Evolutionary conservation across 1,284 basidiomycete species (phyloP).

Genomic region (Trichosporon sp.): DNA sequence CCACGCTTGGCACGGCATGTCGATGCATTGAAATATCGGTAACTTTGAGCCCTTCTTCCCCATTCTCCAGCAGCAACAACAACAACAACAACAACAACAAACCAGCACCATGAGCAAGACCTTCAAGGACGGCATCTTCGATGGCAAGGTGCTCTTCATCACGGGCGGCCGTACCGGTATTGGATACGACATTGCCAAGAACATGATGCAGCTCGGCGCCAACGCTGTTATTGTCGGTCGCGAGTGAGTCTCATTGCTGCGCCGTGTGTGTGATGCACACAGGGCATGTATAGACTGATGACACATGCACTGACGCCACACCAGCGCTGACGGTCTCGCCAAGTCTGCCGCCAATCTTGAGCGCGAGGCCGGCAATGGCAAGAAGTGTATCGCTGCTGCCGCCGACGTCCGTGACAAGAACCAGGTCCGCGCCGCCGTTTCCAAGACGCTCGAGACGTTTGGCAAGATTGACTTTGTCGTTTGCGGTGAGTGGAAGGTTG

Average conservation of each 20-base stretch:
- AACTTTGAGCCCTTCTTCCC: background rate
- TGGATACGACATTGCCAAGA: conserved; percentile 83
- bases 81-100: background rate
- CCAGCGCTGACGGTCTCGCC: conserved; percentile 73
- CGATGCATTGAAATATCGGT: background rate
- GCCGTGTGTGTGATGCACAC: background rate
- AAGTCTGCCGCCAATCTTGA: conserved; percentile 73
- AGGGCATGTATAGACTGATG: background rate
- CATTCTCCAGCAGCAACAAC: background rate
- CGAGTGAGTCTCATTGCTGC: conserved; percentile 63
- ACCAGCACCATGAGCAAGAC: conserved; percentile 23
- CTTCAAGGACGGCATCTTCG: conserved; percentile 28
- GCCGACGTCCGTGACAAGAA: conserved; percentile 83
- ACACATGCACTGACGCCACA: background rate
- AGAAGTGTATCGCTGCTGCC: conserved; percentile 70
- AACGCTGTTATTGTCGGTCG: conserved; percentile 80
- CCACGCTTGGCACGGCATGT: background rate
- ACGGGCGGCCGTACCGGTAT: conserved; percentile 86
- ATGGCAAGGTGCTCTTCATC: conserved; percentile 88
- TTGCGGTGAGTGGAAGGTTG: conserved; percentile 64
- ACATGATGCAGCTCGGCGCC: conserved; percentile 83
- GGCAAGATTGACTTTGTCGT: conserved; percentile 94
- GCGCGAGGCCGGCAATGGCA: conserved; percentile 64
- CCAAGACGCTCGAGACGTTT: conserved; percentile 72
- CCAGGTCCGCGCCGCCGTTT: conserved; percentile 73